Evolutionary conservation across 2,329 filamentous ascomycete species (phyloP).

Genomic region (Clarireedia homoeocarpa): DNA sequence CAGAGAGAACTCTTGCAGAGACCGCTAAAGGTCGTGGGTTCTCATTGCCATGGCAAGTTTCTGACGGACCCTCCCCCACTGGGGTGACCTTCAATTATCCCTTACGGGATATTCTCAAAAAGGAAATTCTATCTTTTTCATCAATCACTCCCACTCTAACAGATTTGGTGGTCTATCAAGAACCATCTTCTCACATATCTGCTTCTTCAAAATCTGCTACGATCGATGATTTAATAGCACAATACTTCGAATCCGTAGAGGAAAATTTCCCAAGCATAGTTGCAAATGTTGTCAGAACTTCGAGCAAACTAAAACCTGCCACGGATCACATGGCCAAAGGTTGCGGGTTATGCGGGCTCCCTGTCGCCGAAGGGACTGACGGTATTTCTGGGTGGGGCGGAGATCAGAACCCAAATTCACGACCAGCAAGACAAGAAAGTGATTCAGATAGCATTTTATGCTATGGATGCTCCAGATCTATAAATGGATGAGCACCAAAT

Average conservation of each 20-base stretch:
- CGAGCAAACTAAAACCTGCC: constrained; percentile 63
- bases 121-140: constrained; percentile 65
- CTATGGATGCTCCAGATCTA: constrained; percentile 66
- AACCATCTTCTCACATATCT: constrained; percentile 27
- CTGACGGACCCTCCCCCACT: constrained; percentile 51
- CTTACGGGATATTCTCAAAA: constrained; percentile 74
- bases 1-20: constrained; percentile 76
- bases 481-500: constrained; percentile 37
- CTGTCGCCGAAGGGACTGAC: constrained; percentile 55
- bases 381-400: constrained; percentile 52
- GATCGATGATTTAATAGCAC: constrained; percentile 83
- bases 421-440: constrained; percentile 25
- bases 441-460: constrained; percentile 42
- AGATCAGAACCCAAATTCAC: constrained; percentile 38
- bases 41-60: constrained; percentile 71
- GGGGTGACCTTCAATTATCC: constrained; percentile 58
- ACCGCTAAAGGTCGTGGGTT: constrained; percentile 88
- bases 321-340: constrained; percentile 26
- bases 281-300: constrained; percentile 88
- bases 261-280: constrained; percentile 84
- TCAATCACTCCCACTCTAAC: constrained; percentile 45
- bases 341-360: constrained; percentile 65
- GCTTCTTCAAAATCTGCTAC: constrained; percentile 57
- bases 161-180: constrained; percentile 38
- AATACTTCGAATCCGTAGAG: constrained; percentile 84